Evolutionary conservation across 306 rosid genomes (phyloP).

Genomic region (Glycyrrhiza uralensis): DNA sequence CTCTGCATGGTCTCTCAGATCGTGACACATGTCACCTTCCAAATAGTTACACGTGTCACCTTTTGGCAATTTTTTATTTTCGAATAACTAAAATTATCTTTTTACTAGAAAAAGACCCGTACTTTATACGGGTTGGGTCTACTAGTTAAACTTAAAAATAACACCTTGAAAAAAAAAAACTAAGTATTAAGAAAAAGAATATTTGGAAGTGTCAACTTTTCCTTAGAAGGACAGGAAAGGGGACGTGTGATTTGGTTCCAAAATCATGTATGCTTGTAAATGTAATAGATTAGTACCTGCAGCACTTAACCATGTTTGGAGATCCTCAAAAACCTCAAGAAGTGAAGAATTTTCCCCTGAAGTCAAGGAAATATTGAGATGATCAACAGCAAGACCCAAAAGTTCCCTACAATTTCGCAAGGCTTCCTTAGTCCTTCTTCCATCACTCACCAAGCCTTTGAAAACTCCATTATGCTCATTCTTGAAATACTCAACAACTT

Average conservation of each 20-base stretch:
- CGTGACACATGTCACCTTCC: too few relatives aligned
- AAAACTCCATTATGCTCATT: constrained; percentile 28
- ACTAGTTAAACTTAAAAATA: too few relatives aligned
- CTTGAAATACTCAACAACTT: constrained; percentile 35
- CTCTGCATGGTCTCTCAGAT: too few relatives aligned
- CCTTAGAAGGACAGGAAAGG: neutral
- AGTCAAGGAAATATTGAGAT: constrained; percentile 44
- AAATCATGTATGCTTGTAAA: neutral
- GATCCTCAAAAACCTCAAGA: constrained; percentile 50
- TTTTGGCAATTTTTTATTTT: too few relatives aligned
- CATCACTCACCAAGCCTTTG: constrained; percentile 10
- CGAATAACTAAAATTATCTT: too few relatives aligned
- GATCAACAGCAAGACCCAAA: constrained; percentile 58
- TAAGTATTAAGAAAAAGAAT: too few relatives aligned
- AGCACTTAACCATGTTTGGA: constrained; percentile 71
- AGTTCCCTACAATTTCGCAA: constrained; percentile 52
- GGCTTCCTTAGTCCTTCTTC: constrained; percentile 33
- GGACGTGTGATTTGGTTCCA: neutral
- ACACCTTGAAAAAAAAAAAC: too few relatives aligned
- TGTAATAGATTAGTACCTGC: constrained; percentile 62
- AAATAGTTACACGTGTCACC: too few relatives aligned
- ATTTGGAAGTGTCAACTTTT: too few relatives aligned
- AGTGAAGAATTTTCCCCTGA: constrained; percentile 33
- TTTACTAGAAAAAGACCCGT: too few relatives aligned
- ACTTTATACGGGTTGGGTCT: too few relatives aligned